Base-by-base conservation (phyloP, 768 basidiomycete species). In the Chalciporus chontae region DNA sequence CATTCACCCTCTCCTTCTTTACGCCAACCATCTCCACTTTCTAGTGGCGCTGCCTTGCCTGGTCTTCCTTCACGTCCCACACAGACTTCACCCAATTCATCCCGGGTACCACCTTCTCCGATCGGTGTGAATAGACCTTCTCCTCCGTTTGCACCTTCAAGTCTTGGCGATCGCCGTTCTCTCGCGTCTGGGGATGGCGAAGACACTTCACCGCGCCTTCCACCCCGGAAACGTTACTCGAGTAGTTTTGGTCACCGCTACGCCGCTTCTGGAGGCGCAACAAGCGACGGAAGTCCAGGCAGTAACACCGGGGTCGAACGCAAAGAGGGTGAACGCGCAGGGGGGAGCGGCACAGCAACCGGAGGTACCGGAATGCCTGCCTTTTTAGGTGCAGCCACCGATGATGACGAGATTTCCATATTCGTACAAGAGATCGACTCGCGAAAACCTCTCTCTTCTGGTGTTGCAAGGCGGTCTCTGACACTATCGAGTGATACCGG, bases 191-290 rank as follows among this genome's bases (percentile, higher is more conserved):
- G 60, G 14, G 69, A 71, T 51, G 71, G 66, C 10, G 69, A 62
- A n/a, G 71, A 70, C 19, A 57, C 55, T 24, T 60, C 64, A 18
- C 58, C 64, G 9, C 58, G 64, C 10, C 21, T 59, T 1, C 63
- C 63, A 43, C 9, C 56, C 24, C 71, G 81, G 34, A 86, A 85
- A 64, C 73, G 86, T 7, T 91, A 89, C 69, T 86, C 84, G 40
- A 87, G 85, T 56, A 86, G 82, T 52, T 91, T 91, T 62, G 81
- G 84, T 9, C 82, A 90, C 64, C 76, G 88, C 39, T 87, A 87
- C 62, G 69, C 65, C 18, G 62, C 71, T 13, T 69, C 74, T 15
- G 67, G 69, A 26, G 71, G 76, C 47, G 63, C 73, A 1, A 69
- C 74, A 8, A 77, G 75, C 46, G 64, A 70, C 42, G 69, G 59